Base-by-base conservation (phyloP, 768 basidiomycete genomes). In the Floccularia luteovirens region DNA sequence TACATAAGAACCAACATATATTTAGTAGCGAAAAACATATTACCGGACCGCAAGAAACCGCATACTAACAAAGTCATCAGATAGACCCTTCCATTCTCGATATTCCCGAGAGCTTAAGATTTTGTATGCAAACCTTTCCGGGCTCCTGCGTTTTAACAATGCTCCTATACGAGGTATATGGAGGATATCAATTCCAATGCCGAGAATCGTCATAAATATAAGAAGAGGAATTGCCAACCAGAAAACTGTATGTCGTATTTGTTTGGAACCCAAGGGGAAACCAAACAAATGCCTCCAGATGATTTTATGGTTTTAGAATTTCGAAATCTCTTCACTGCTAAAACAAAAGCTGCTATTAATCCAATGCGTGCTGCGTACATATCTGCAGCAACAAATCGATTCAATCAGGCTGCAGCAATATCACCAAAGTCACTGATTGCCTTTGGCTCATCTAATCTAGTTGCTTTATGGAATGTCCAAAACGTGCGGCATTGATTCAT, bases 31-130 rank as follows among this genome's bases (percentile, higher is more conserved):
- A 22, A 11, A 38, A 24, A 36, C 17, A 44, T 10, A n/a, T 16
- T 54, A 89, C 89, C 89, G 73, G 27, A 90, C 83, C 23, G 79
- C 82, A 14, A 91, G 62, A 53, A 79, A 90, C 11, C 64, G 70
- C 4, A 61, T 36, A 14, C 44, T 38, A 30, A 50, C 46, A 17
- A 58, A 52, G 12, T 37, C 23, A 1, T 46, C 3, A 64, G 48
- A n/a, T 62, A 44, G 21, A 8, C 8, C 8, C n/a, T 55, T 33
- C 48, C 67, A 63, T 49, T 75, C 72, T 1, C 50, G 45, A 2
- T 49, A 34, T 47, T 75, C 70, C 41, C 75, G 66, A 1, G 53
- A 43, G 51, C 78, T 82, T 36, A 90, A 72, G 33, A 91, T 83
- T 32, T 81, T 74, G 6, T 59, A 51, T 2, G 82, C 77, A 30